phyloP scores from a whole-genome alignment of 768 basidiomycete genomes.

The Xanthoconium stramineum region DNA sequence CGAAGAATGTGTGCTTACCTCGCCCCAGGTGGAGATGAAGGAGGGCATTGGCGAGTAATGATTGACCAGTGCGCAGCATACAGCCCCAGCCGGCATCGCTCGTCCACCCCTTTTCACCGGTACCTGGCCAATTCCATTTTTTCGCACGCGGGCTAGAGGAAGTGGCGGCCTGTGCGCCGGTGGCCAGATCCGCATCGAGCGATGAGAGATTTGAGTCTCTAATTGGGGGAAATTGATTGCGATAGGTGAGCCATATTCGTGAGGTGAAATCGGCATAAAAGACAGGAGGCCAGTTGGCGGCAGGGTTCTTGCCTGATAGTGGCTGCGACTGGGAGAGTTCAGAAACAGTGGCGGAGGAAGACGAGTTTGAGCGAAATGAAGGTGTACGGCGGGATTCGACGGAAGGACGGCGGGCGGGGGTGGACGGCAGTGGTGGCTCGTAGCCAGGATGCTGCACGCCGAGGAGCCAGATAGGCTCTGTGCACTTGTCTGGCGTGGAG shows the following conservation, averaged over 20 bases:
- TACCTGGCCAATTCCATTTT: constrained; percentile 61
- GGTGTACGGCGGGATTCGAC: constrained; percentile 39
- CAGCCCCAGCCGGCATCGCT: constrained; percentile 90
- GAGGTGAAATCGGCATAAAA: constrained; percentile 91
- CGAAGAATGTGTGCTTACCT: constrained; percentile 39
- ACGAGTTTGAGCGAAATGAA: constrained; percentile 44
- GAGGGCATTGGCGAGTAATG: constrained; percentile 77
- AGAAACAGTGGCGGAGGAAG: constrained; percentile 36
- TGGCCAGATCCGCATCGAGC: constrained; percentile 37
- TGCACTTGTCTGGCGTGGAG: constrained; percentile 75
- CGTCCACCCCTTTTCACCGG: constrained; percentile 77
- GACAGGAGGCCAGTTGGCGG: constrained; percentile 65
- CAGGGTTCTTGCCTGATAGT: constrained; percentile 29
- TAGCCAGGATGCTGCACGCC: constrained; percentile 81
- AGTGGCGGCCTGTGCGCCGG: constrained; percentile 31
- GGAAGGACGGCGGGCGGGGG: constrained; percentile 37
- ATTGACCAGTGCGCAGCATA: constrained; percentile 87
- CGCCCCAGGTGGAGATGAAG: constrained; percentile 71
- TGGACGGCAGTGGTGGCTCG: constrained; percentile 39
- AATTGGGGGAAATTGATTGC: constrained; percentile 82
- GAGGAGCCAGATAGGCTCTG: constrained; percentile 85
- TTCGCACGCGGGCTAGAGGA: constrained; percentile 43
- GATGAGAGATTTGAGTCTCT: constrained; percentile 52
- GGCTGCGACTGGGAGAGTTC: constrained; percentile 39
- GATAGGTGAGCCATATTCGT: constrained; percentile 89